These are phyloP conservation scores for Pseudogymnoascus pannorum DNA, from an alignment of 2,329 filamentous ascomycete genomes.

Conservation along the genomic window DNA sequence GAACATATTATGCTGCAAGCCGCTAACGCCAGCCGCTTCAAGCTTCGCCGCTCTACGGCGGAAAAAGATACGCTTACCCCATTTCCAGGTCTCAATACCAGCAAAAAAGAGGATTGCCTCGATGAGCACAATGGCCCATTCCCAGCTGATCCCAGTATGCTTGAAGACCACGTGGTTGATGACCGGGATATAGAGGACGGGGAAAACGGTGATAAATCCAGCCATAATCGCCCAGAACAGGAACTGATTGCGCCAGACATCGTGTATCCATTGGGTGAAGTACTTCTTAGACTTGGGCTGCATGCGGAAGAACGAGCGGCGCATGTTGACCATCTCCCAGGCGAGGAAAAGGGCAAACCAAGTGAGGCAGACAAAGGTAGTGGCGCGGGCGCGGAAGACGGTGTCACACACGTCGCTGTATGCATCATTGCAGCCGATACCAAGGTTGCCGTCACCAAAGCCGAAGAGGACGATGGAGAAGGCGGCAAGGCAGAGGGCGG, in stretches of 20 bases:
- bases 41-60: slow-evolving; percentile 23
- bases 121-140: slow-evolving; percentile 62
- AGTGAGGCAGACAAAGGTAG: slow-evolving; percentile 66
- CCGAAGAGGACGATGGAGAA: slow-evolving; percentile 60
- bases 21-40: neutral
- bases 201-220: slow-evolving; percentile 50
- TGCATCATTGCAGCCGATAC: slow-evolving; percentile 50
- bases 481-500: slow-evolving; percentile 54
- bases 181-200: slow-evolving; percentile 60
- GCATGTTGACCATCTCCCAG: slow-evolving; percentile 70
- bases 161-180: slow-evolving; percentile 60
- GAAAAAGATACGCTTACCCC: slow-evolving; percentile 51
- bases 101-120: slow-evolving; percentile 53
- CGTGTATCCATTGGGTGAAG: slow-evolving; percentile 58
- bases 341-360: slow-evolving; percentile 72
- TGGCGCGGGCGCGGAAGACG: slow-evolving; percentile 65
- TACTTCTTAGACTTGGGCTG: slow-evolving; percentile 53
- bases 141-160: slow-evolving; percentile 58
- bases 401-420: slow-evolving; percentile 49
- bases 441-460: slow-evolving; percentile 49
- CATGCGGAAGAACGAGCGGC: slow-evolving; percentile 69
- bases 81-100: slow-evolving; percentile 62
- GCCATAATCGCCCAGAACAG: slow-evolving; percentile 57
- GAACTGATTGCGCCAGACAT: slow-evolving; percentile 67
- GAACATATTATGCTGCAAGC: slow-evolving; percentile 3